Percentiles rank a stretch among this genome's conserved stretches.
phyloP scores from a whole-genome alignment of 768 basidiomycete genomes.

The Phaeolepiota aurea region DNA sequence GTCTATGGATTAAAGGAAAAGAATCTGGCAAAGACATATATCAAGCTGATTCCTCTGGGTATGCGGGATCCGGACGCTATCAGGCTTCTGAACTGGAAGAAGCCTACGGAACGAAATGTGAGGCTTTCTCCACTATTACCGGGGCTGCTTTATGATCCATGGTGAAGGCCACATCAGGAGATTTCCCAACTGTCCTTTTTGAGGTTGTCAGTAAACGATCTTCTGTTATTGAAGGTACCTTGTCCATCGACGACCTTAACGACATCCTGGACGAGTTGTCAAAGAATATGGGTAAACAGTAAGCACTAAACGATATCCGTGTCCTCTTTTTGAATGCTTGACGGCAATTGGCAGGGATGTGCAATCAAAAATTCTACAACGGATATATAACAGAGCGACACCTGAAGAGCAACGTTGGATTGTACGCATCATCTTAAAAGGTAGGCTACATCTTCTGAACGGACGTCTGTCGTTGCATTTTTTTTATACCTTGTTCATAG shows the following conservation, averaged over 20 bases:
- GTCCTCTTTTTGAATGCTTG: not conserved
- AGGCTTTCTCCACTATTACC: not conserved
- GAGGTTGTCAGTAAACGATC: constrained; percentile 83
- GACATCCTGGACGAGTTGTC: constrained; percentile 71
- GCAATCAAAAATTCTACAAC: constrained; percentile 69
- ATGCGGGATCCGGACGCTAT: constrained; percentile 74
- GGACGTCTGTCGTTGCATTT: not conserved
- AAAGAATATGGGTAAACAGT: constrained; percentile 70
- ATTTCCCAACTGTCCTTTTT: constrained; percentile 81
- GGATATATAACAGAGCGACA: constrained; percentile 72
- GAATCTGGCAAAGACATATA: constrained; percentile 87
- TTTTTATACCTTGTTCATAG: constrained; percentile 27
- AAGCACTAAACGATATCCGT: constrained; percentile 3
- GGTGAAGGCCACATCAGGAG: constrained; percentile 63
- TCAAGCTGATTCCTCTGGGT: constrained; percentile 81
- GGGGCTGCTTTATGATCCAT: not conserved
- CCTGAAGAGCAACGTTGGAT: constrained; percentile 93
- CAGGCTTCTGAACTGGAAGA: constrained; percentile 86
- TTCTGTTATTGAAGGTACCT: constrained; percentile 64
- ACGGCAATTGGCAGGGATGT: constrained; percentile 41
- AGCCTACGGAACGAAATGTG: constrained; percentile 64
- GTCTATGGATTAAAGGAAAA: constrained; percentile 95
- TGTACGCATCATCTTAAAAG: constrained; percentile 92
- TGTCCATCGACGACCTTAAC: constrained; percentile 84
- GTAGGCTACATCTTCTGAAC: constrained; percentile 30